A percentile compares a stretch with the other conserved stretches of the same genome.
Conservation (phyloP, 306 rosid species). For the Dalbergia oliveri region DNA sequence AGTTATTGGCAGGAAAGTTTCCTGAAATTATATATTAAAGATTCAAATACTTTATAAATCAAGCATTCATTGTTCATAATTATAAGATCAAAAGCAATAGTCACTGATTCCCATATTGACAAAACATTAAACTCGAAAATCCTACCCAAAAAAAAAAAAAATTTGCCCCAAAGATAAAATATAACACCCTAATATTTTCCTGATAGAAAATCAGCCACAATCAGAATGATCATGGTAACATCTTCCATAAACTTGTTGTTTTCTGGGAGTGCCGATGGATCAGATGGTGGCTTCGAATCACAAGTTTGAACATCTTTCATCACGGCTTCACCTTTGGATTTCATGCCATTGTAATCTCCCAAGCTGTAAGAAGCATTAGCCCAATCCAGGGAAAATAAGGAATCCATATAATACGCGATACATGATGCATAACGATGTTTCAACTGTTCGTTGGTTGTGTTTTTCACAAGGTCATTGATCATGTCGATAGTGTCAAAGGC, state of each 20-base stretch:
- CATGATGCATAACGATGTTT: constrained; percentile 18
- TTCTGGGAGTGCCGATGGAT: not conserved
- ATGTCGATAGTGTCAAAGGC: constrained; percentile 15
- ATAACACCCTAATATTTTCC: not conserved
- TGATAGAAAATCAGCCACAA: not conserved
- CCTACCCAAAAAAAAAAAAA: too few species aligned
- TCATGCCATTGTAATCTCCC: not conserved
- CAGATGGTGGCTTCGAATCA: constrained; percentile 2
- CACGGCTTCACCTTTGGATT: not conserved
- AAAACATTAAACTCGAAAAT: too few species aligned
- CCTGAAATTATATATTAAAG: too few species aligned
- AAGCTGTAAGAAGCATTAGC: not conserved
- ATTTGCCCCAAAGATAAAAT: not conserved
- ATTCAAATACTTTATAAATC: too few species aligned
- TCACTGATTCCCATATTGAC: too few species aligned
- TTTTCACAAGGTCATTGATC: not conserved
- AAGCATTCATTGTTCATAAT: too few species aligned
- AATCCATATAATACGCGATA: not conserved
- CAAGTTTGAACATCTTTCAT: constrained; percentile 28
- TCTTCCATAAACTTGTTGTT: constrained; percentile 35
- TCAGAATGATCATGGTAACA: not conserved
- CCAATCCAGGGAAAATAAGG: not conserved
- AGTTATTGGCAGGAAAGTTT: too few species aligned
- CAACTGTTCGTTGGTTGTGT: not conserved
- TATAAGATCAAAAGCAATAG: too few species aligned